Percentiles rank a stretch among this genome's conserved stretches.
Evolutionary conservation across 2,329 filamentous ascomycete genomes (phyloP).

Genomic region (Elsinoe perseae): DNA sequence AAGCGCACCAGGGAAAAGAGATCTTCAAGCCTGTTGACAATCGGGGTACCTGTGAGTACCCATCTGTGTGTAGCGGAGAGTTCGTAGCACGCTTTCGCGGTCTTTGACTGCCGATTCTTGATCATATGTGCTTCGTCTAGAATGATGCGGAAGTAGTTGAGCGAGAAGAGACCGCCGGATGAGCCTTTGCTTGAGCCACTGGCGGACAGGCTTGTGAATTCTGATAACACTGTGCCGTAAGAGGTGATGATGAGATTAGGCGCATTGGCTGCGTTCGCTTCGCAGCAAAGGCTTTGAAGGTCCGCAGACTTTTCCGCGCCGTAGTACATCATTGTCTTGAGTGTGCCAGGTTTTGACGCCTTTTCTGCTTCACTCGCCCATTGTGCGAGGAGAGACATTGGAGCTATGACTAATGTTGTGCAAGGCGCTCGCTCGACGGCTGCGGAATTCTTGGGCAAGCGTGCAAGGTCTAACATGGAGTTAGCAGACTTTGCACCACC

Average conservation of each 20-base stretch:
- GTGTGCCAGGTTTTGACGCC: constrained; percentile 72
- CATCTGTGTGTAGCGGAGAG: constrained; percentile 78
- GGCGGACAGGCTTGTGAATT: constrained; percentile 69
- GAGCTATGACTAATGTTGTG: constrained; percentile 91
- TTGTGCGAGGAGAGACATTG: constrained; percentile 91
- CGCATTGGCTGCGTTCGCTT: constrained; percentile 63
- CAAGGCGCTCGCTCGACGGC: constrained; percentile 64
- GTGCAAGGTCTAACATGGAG: constrained; percentile 52
- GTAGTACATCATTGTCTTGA: constrained; percentile 87
- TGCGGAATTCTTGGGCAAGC: constrained; percentile 51
- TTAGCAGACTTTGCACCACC: constrained; percentile 14
- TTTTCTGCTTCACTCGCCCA: constrained; percentile 95
- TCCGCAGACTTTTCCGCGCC: constrained; percentile 76
- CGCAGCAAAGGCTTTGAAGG: constrained; percentile 69
- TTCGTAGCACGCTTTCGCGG: constrained; percentile 89
- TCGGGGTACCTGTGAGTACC: constrained; percentile 90
- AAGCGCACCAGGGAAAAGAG: constrained; percentile 90
- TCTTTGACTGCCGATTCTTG: constrained; percentile 81
- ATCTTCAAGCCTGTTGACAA: constrained; percentile 92
- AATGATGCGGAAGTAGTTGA: constrained; percentile 92
- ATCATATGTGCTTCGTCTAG: constrained; percentile 93
- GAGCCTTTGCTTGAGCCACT: constrained; percentile 57
- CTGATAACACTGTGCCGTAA: constrained; percentile 84
- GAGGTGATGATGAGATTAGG: constrained; percentile 92
- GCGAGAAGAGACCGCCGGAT: constrained; percentile 68